Conservation (phyloP, 2,329 filamentous ascomycete genomes). For the Colletotrichum sp. region DNA sequence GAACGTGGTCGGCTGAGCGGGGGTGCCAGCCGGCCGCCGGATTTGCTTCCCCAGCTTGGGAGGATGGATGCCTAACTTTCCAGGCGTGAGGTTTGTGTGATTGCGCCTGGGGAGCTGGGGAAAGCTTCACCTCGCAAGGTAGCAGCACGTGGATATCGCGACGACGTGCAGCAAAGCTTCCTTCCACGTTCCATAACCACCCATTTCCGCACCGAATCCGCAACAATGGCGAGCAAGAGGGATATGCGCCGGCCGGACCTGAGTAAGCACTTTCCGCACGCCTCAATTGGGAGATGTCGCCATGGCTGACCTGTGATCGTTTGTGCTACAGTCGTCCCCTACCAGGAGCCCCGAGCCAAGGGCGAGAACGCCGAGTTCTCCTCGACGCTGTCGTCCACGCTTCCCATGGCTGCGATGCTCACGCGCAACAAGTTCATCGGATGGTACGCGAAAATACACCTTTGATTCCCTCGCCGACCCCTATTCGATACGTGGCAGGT, state of each 20-base stretch:
- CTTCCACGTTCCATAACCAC: too few species aligned
- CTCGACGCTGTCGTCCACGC: constrained; percentile 74
- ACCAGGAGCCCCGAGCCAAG: constrained; percentile 75
- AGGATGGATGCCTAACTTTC: not conserved
- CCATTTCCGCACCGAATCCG: not conserved
- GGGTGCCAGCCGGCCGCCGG: not conserved
- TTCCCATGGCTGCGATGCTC: constrained; percentile 97
- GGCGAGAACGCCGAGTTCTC: constrained; percentile 72
- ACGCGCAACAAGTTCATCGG: constrained; percentile 84
- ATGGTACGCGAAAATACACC: constrained; percentile 49
- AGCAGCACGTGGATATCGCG: not conserved
- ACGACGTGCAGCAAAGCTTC: not conserved
- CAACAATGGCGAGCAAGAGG: constrained; percentile 70
- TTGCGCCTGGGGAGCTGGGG: constrained; percentile 6
- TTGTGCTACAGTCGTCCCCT: constrained; percentile 75
- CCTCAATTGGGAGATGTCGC: not conserved
- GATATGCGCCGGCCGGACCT: constrained; percentile 79
- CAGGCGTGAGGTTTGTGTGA: not conserved
- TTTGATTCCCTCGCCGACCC: too few species aligned
- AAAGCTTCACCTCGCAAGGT: constrained; percentile 11
- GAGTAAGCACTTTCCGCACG: constrained; percentile 54
- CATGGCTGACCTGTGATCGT: not conserved
- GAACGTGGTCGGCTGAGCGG: constrained; percentile 2
- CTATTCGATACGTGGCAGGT: not conserved
- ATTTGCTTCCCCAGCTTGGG: not conserved